Base-by-base conservation (phyloP, 208 protist species). In the Crithidia sp. region DNA sequence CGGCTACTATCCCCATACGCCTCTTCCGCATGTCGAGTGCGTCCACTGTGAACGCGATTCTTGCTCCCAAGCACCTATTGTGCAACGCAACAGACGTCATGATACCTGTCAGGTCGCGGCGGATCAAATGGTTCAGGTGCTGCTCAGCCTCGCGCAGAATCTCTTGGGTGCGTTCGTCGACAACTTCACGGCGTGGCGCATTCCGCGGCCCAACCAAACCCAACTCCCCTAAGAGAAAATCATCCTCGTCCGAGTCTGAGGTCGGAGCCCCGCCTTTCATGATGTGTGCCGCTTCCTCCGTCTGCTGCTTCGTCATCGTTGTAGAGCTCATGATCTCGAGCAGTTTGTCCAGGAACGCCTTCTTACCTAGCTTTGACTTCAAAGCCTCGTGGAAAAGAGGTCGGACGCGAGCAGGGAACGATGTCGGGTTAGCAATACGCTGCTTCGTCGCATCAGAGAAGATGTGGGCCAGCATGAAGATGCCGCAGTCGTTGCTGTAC, bases 401-500 rank as follows among this genome's bases (percentile, higher is more conserved):
- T 13, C 55, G 55, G 16, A 40, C 16, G 16, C 55, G 55, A 14
- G 55, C 6, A 8, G 55, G 55, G 28, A 40, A 8, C 28, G 16
- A 36, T 59, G 55, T 59, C 17, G 45, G 45, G 45, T 49, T 49
- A 2, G 45, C 45, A 49, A 49, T 49, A 2, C 45, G 45, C 45
- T 49, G 45, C 45, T 40, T 59, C 55, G 8, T 59, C 8, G 55
- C 28, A 40, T 59, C 55, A 0, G 55, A 36, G 28, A 59, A 59
- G 16, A 59, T 59, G 55, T 59, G 55, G 7, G 55, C 55, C 19
- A 59, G 55, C 55, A 59, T 59, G 13, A 41, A 59, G 16, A 59
- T 36, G 7, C 55, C 55, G 28, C 55, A 59, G 28, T 40, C 28
- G 17, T 59, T 59, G 55, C 55, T 59, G 55, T 40, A 36, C 55